These are phyloP conservation scores for Umbilicaria muhlenbergii DNA, from an alignment of 495 filamentous ascomycete species.

Conservation along the genomic window DNA sequence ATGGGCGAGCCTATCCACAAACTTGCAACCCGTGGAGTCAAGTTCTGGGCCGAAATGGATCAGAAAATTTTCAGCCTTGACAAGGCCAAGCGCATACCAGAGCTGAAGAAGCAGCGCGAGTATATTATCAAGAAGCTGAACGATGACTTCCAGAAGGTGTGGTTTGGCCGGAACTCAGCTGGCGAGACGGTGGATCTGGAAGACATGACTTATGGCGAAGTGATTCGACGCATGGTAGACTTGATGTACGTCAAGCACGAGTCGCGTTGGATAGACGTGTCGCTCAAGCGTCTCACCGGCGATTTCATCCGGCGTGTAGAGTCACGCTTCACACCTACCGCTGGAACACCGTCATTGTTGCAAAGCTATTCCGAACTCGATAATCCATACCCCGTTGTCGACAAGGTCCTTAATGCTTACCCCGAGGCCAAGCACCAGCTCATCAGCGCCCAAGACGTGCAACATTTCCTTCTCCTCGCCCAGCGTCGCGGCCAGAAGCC, in stretches of 20 bases:
- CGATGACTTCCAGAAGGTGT: constrained; percentile 95
- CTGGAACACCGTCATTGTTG: constrained; percentile 57
- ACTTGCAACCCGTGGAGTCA: constrained; percentile 83
- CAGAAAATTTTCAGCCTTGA: constrained; percentile 92
- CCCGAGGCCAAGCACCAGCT: constrained; percentile 77
- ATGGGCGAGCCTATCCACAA: constrained; percentile 99
- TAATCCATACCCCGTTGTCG: constrained; percentile 58
- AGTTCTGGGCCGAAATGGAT: constrained; percentile 97
- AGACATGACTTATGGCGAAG: constrained; percentile 95
- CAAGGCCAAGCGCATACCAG: constrained; percentile 81
- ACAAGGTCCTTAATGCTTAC: constrained; percentile 66
- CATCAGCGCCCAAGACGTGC: constrained; percentile 93
- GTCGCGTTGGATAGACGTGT: constrained; percentile 82
- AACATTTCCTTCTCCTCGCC: constrained; percentile 91
- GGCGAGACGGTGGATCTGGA: constrained; percentile 83
- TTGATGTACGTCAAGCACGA: constrained; percentile 94
- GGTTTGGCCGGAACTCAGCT: constrained; percentile 83
- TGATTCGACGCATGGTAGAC: constrained; percentile 85
- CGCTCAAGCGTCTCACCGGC: constrained; percentile 63
- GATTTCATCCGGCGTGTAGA: constrained; percentile 95
- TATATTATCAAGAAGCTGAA: constrained; percentile 98
- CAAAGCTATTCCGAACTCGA: constrained; percentile 83
- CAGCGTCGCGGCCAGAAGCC: constrained; percentile 89
- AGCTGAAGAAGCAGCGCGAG: constrained; percentile 79
- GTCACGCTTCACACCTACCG: constrained; percentile 62